Evolutionary conservation across 352 stramenopile species (phyloP).

Genomic region (Thalassiosira exigua): DNA sequence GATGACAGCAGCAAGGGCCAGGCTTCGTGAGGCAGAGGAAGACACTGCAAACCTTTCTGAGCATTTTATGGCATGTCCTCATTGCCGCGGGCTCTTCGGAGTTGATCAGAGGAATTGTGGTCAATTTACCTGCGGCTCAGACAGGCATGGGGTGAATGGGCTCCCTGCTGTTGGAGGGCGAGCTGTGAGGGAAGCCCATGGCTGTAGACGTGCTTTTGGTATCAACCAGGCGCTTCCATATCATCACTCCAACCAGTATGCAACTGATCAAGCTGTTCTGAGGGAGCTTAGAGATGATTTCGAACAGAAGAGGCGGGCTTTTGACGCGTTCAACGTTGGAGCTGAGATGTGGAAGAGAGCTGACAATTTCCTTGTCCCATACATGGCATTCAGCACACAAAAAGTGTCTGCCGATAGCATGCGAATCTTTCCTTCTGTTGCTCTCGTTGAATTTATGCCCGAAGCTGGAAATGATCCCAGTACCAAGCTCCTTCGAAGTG

Average conservation of each 20-base stretch:
- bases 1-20: slow-evolving; percentile 14
- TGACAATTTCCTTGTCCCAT: slow-evolving; percentile 21
- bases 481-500: slow-evolving; percentile 1
- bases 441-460: slow-evolving; percentile 23
- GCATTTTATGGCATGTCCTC: slow-evolving; percentile 36
- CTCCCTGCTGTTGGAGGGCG: slow-evolving; percentile 33
- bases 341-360: slow-evolving; percentile 40
- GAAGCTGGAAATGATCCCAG: slow-evolving; percentile 11
- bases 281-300: slow-evolving; percentile 26
- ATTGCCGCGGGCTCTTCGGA: slow-evolving; percentile 42
- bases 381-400: slow-evolving; percentile 27
- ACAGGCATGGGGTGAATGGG: slow-evolving; percentile 37
- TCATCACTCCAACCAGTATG: background rate
- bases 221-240: slow-evolving; percentile 39
- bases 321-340: slow-evolving; percentile 35
- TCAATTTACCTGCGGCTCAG: slow-evolving; percentile 46
- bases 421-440: slow-evolving; percentile 24
- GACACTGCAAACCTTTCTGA: slow-evolving; percentile 14
- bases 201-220: slow-evolving; percentile 33
- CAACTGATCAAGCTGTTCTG: slow-evolving; percentile 27
- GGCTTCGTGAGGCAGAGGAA: slow-evolving; percentile 17
- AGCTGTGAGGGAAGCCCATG: slow-evolving; percentile 25
- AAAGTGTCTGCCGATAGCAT: background rate
- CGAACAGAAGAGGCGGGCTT: slow-evolving; percentile 6
- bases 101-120: slow-evolving; percentile 50